Conservation (phyloP, 1,284 basidiomycete genomes). For the Pseudozyma hubeiensis region DNA sequence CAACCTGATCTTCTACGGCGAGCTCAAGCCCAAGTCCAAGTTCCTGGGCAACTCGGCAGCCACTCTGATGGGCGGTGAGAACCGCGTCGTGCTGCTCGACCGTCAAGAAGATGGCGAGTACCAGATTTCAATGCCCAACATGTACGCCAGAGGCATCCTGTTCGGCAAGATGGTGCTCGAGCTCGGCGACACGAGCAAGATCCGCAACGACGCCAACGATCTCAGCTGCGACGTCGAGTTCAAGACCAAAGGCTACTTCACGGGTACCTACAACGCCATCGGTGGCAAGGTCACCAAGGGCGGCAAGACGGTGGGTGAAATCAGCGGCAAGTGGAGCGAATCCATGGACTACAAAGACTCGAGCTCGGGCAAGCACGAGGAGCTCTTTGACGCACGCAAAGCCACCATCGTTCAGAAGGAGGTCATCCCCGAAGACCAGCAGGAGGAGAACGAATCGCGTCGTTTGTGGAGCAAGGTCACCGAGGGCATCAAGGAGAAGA, state of each 20-base stretch:
- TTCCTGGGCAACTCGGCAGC: conserved; percentile 84
- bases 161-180: conserved; percentile 99
- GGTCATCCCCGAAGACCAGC: conserved; percentile 84
- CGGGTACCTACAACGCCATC: conserved; percentile 93
- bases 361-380: conserved; percentile 75
- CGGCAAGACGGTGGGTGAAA: conserved; percentile 82
- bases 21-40: conserved; percentile 92
- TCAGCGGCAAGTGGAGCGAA: conserved; percentile 91
- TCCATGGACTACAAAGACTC: conserved; percentile 84
- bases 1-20: conserved; percentile 82
- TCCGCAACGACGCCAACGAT: conserved; percentile 82
- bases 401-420: conserved; percentile 82
- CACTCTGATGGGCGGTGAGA: conserved; percentile 88
- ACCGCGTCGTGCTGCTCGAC: conserved; percentile 70
- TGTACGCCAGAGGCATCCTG: conserved; percentile 91
- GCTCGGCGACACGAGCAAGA: conserved; percentile 89
- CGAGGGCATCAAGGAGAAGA: conserved; percentile 83
- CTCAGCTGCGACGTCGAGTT: conserved; percentile 89
- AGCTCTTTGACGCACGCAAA: conserved; percentile 85
- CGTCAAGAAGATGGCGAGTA: conserved; percentile 64
- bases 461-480: conserved; percentile 86
- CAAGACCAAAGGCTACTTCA: conserved; percentile 98
- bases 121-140: conserved; percentile 67
- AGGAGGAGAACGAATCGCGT: conserved; percentile 88
- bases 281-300: conserved; percentile 81